Evolutionary conservation across 306 rosid species (phyloP).

Genomic region (Cicer yamashitae): DNA sequence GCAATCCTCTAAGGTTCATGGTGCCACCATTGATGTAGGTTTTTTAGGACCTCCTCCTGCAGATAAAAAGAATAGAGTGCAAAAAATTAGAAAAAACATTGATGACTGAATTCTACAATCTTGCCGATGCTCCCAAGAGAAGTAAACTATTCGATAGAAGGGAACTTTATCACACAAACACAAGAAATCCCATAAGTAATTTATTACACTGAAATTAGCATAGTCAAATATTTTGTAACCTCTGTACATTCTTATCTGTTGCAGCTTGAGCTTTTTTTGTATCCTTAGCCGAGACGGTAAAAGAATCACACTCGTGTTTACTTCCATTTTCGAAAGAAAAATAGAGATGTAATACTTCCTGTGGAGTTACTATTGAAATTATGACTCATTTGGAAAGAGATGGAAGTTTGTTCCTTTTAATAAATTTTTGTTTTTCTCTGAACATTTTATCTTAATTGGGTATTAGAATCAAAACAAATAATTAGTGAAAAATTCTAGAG

Average conservation of each 20-base stretch:
- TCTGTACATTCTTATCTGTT: constrained; percentile 49
- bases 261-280: constrained; percentile 22
- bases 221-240: constrained; percentile 38
- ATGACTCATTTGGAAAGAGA: constrained; percentile 14
- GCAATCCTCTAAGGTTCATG: constrained; percentile 58
- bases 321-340: constrained; percentile 28
- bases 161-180: constrained; percentile 40
- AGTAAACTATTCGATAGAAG: constrained; percentile 53
- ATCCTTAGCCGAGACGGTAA: constrained; percentile 33
- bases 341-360: constrained; percentile 16
- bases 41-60: constrained; percentile 75
- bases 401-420: neutral
- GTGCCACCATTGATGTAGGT: constrained; percentile 61
- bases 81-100: constrained; percentile 45
- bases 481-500: neutral
- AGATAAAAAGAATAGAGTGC: constrained; percentile 52
- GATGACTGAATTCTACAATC: constrained; percentile 52
- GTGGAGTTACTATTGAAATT: constrained; percentile 21
- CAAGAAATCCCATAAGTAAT: constrained; percentile 32
- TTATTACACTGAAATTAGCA: constrained; percentile 39
- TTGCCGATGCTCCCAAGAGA: constrained; percentile 53
- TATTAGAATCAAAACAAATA: neutral
- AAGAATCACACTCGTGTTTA: constrained; percentile 36
- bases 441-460: neutral
- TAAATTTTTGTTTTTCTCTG: neutral